These are phyloP conservation scores for Bipolaris sorokiniana DNA, from an alignment of 2,329 filamentous ascomycete species.

Conservation along the genomic window DNA sequence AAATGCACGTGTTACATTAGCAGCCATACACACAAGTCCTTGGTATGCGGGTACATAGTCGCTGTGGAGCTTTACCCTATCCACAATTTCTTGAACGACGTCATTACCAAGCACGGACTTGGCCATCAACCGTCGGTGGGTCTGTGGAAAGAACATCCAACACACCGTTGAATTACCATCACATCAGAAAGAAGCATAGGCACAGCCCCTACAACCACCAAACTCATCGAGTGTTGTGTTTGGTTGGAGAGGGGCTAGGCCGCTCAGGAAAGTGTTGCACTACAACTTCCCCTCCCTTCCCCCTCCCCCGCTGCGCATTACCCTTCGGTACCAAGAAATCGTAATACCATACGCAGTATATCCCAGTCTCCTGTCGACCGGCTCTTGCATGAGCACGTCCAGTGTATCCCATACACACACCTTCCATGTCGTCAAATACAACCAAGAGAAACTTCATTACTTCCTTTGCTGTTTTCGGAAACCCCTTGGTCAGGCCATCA, in stretches of 20 bases:
- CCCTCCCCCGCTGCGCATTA: conserved; percentile 9
- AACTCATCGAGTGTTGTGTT: background rate
- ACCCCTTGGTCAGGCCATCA: background rate
- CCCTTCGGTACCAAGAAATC: conserved; percentile 8
- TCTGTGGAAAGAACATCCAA: background rate
- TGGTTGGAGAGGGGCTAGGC: background rate
- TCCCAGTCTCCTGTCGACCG: background rate
- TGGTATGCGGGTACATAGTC: background rate
- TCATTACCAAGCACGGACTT: background rate
- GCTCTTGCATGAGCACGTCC: background rate
- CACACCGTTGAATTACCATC: no score
- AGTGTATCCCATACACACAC: background rate
- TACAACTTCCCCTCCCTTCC: conserved; percentile 1
- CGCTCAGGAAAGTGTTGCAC: conserved; percentile 4
- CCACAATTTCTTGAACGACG: background rate
- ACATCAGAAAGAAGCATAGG: background rate
- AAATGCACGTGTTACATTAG: background rate
- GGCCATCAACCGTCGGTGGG: background rate
- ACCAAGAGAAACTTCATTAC: background rate
- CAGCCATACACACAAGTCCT: background rate
- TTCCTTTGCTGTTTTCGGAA: background rate
- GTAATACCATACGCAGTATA: background rate
- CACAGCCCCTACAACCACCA: background rate
- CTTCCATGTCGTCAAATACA: background rate
- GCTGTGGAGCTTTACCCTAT: background rate